These are phyloP conservation scores for Hypocreales sp. DNA, from an alignment of 2,329 filamentous ascomycete species.

Conservation along the genomic window DNA sequence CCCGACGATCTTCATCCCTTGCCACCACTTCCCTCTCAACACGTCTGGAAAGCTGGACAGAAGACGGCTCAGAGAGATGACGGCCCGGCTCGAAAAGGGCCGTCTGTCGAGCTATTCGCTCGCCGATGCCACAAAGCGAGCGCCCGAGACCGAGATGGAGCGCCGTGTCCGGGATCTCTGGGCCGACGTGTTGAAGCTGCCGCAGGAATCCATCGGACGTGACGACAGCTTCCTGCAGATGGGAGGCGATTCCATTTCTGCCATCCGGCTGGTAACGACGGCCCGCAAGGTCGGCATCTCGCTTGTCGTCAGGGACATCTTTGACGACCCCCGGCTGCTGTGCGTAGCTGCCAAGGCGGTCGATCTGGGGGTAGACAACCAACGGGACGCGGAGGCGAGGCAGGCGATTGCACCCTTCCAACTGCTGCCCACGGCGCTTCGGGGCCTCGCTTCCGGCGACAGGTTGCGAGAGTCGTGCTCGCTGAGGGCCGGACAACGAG, in stretches of 20 bases:
- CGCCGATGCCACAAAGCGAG: neutral
- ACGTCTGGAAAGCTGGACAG: conserved; percentile 3
- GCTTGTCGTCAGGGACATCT: conserved; percentile 8
- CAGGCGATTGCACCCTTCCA: neutral
- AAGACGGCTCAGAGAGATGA: conserved; percentile 1
- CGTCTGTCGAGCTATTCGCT: neutral
- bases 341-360: neutral
- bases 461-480: neutral
- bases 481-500: neutral
- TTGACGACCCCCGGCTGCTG: conserved; percentile 1
- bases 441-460: too few species aligned
- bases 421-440: neutral
- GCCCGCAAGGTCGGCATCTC: conserved; percentile 1
- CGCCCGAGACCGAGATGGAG: conserved; percentile 5
- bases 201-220: conserved; percentile 12
- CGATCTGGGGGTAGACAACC: too few species aligned
- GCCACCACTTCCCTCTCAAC: conserved; percentile 3
- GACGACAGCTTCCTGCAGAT: conserved; percentile 20
- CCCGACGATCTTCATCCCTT: conserved; percentile 3
- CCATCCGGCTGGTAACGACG: conserved; percentile 11
- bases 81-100: neutral
- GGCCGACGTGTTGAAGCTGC: conserved; percentile 21
- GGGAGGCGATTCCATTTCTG: conserved; percentile 24
- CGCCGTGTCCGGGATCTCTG: conserved; percentile 14
- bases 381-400: neutral